A percentile compares a stretch with the other conserved stretches of the same genome.
phyloP scores from a whole-genome alignment of 768 basidiomycete species.

The Tricholoma furcatifolium region DNA sequence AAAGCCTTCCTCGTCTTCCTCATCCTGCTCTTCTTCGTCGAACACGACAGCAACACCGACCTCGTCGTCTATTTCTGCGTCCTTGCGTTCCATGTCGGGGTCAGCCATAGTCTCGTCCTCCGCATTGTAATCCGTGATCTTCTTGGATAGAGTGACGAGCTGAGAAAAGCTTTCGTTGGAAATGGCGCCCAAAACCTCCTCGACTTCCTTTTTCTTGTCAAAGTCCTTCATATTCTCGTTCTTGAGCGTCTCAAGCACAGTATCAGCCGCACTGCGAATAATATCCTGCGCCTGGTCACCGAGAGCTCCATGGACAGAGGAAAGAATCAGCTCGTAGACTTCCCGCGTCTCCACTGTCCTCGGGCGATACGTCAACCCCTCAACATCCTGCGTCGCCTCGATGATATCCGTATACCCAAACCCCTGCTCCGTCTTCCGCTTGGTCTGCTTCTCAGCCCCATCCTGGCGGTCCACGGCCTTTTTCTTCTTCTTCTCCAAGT shows the following conservation, averaged over 20 bases:
- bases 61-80: constrained; percentile 92
- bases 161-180: constrained; percentile 77
- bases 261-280: constrained; percentile 93
- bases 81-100: constrained; percentile 77
- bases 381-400: constrained; percentile 90
- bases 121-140: constrained; percentile 92
- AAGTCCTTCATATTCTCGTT: constrained; percentile 90
- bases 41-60: constrained; percentile 98
- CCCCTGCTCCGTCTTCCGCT: constrained; percentile 62
- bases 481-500: constrained; percentile 92
- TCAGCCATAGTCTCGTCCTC: constrained; percentile 81
- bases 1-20: constrained; percentile 86
- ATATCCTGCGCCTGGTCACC: constrained; percentile 97
- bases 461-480: constrained; percentile 66
- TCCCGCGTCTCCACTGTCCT: constrained; percentile 93
- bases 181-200: constrained; percentile 67
- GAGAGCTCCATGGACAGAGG: constrained; percentile 75
- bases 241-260: constrained; percentile 85
- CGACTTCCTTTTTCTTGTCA: constrained; percentile 94
- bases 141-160: constrained; percentile 83
- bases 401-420: constrained; percentile 91
- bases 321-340: constrained; percentile 89
- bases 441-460: constrained; percentile 54
- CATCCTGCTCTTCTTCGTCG: constrained; percentile 95
- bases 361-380: constrained; percentile 91